Base-by-base conservation (phyloP, 2,329 filamentous ascomycete genomes). In the Pseudogymnoascus sp. region DNA sequence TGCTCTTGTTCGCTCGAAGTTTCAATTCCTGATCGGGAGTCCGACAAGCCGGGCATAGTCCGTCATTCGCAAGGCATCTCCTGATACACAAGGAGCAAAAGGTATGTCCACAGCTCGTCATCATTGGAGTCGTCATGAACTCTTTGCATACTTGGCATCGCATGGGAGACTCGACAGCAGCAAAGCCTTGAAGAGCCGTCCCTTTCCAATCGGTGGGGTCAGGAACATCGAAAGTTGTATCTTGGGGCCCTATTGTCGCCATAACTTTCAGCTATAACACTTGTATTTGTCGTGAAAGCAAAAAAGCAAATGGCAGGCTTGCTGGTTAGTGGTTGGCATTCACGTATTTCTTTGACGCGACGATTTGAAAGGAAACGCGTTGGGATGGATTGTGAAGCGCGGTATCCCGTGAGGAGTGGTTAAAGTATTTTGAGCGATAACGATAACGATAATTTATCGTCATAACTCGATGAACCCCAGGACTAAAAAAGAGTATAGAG, bases 121-220 rank as follows among this genome's bases (percentile, higher is more conserved):
- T 88, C 84, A 99, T 95, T 0, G 95, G 95, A 60, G 92, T 96
- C 65, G 86, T 86, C 78, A 90, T 97, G 76, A 97, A 96, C 75
- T 99, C 96, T 74, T 97, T 97, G 84, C 95, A 99, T 64, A 99
- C 90, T 75, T 97, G 91, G 76, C 95, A 99, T 69, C 95, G 90
- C 18, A 99, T 81, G 2, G 92, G 87, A 64, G 89, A 87, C 71
- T 99, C 95, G 66, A 99, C 84, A 12, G 83, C 78, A 58, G 86
- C 80, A 62, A 96, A 83, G 12, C 79, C 78, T 14, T 84, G 77
- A 1, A 96, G 79, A 1, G 86, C 82, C 11, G 91, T 96, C 9
- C 79, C 71, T 5, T 92, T 80, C 91, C 91, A 96, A 78, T 96
- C 91, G 61, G 90, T 93, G n/a, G 90, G 88, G 76, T 95, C 90